Evolutionary conservation across 176 grass and related monocot genomes (phyloP), one percentile per base, ranked within the genome.

Genomic region (Pontederia paniculata): DNA sequence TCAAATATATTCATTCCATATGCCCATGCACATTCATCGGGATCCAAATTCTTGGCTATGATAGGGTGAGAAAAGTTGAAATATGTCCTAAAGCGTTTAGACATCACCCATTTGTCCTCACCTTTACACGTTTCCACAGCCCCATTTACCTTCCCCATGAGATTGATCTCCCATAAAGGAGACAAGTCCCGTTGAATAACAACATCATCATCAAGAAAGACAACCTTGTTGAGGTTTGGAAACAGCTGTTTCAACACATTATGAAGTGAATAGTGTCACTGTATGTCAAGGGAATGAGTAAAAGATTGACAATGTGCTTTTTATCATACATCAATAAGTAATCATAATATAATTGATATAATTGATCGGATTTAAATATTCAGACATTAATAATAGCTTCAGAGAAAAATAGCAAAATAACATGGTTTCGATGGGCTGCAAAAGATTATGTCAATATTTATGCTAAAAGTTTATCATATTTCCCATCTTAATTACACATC

Each of bases 1-100:
- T 95, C 84, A 64, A 89, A 95, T 58, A 95, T 73, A 66, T 95
- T 95, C 89, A 95, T 89, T 55, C 89, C 89, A 22, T 95, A 95
- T 2, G 89, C 89, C 89, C 89, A 95, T 23, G 89, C 84, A 88
- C 89, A 95, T 41, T 95, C 89, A 44, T 58, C 57, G 55, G 84
- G 78, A 57, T 95, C 84, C 14, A 95, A 95, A 57, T 77, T 85
- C 60, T 77, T 82, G 12, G 65, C 71, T 21, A 95, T 80, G 69
- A 89, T 73, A 8, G 85, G 90, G 57, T 96, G 90, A 23, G 90
- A 83, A 50, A 96, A 96, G 67, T 96, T 96, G 21, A 96, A 96
- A 69, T 89, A 96, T 80, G 88, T 96, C 70, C 79, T 89, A 63
- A 96, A 96, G 56, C 18, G 75, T 62, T 89, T 96, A 21, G 81